These are phyloP conservation scores for Xylaria multiplex DNA, from an alignment of 2,329 filamentous ascomycete species.

Conservation along the genomic window DNA sequence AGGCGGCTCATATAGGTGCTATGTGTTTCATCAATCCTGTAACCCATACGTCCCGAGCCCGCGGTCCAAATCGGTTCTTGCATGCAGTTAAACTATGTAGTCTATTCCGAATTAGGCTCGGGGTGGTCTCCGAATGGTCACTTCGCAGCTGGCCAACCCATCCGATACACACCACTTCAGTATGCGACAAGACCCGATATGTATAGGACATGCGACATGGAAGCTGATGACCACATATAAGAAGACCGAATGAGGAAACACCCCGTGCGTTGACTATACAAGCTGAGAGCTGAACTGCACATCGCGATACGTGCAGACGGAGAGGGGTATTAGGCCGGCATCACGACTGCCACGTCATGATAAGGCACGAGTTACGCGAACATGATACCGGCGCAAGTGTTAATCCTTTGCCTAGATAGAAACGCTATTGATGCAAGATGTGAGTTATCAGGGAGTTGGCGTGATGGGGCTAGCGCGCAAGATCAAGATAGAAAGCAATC, in stretches of 20 bases:
- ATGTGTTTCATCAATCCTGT: not conserved
- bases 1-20: not conserved
- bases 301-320: not conserved
- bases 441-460: not conserved
- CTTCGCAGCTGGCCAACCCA: not conserved
- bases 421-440: slow-evolving; percentile 4
- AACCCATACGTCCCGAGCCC: not conserved
- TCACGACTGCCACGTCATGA: not conserved
- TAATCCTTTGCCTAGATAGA: not conserved
- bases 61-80: not conserved
- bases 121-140: not conserved
- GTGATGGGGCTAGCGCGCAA: not conserved
- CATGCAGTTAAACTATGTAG: not conserved
- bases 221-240: not conserved
- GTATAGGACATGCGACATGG: not conserved
- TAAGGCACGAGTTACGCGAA: not conserved
- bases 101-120: not conserved
- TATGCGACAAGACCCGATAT: not conserved
- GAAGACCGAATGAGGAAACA: not conserved
- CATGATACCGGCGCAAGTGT: not conserved
- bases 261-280: not conserved
- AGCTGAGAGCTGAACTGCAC: not conserved
- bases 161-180: not conserved
- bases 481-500: not conserved
- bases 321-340: not conserved